Base-by-base conservation (phyloP, 2,329 filamentous ascomycete species). In the Fusarium sp. region DNA sequence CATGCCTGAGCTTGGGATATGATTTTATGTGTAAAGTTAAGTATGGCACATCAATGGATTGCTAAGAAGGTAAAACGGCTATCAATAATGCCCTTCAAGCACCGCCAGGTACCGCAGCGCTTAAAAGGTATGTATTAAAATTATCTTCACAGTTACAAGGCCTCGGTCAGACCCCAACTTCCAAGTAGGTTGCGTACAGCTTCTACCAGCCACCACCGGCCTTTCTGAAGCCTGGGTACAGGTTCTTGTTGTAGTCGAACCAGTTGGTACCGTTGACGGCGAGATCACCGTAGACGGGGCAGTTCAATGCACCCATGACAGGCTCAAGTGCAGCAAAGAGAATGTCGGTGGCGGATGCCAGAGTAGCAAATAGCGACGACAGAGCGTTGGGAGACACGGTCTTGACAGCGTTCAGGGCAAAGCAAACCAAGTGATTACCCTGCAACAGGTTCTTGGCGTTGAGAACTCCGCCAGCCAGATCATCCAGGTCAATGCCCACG, bases 341-440 rank as follows among this genome's bases (percentile, higher is more conserved):
- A 10, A 65, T 5, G 7, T 65, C 58, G 0, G 61, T 65, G 29
- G 63, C 58, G 8, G 38, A 42, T 1, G 40, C 28, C 25, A 80
- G 47, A 19, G 74, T 72, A 1, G 64, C 60, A 45, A 80, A 76
- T 5, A 81, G 28, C 1, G 73, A 73, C 3, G 73, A 74, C 1
- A 81, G 58, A 1, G 79, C 64, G 67, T 81, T 80, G 2, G 81
- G 81, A 1, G 77, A 70, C 5, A 67, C 75, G 6, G 77, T 74
- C 62, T 77, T 70, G n/a, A 77, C 71, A 11, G 74, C 67, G 46
- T 83, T 75, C 29, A 75, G 66, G 11, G 71, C 61, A 46, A 75
- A 75, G 58, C 81, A 83, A 13, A 77, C 47, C 7, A 78, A 69
- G 65, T 85, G 82, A 71, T 84, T 81, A 12, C 79, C 80, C 51